Evolutionary conservation across 2,329 filamentous ascomycete species (phyloP).

Genomic region (Xylaria arbuscula): DNA sequence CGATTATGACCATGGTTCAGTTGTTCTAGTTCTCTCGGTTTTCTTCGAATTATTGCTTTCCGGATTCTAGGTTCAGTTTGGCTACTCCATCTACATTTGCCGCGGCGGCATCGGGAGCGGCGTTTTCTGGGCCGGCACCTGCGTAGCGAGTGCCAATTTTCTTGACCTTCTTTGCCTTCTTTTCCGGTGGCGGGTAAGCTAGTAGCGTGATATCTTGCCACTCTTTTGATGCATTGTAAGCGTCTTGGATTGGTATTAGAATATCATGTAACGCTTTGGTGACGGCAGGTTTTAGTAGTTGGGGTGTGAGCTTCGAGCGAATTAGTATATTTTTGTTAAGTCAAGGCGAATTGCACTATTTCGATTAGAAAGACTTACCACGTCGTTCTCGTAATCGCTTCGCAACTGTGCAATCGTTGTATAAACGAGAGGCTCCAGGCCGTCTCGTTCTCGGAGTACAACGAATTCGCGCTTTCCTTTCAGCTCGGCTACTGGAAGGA

Average conservation of each 20-base stretch:
- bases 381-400: conserved; percentile 82
- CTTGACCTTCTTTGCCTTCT: conserved; percentile 81
- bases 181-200: conserved; percentile 81
- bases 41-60: conserved; percentile 11
- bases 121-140: conserved; percentile 20
- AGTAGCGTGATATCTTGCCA: conserved; percentile 83
- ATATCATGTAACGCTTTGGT: conserved; percentile 78
- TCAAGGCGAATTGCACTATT: too few relatives aligned
- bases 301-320: conserved; percentile 74
- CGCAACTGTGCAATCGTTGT: conserved; percentile 78
- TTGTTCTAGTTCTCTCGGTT: neutral
- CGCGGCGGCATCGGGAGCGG: conserved; percentile 4
- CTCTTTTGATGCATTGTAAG: conserved; percentile 75
- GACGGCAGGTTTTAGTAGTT: conserved; percentile 87
- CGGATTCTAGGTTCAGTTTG: conserved; percentile 26
- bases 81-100: conserved; percentile 21
- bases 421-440: conserved; percentile 80
- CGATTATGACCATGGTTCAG: neutral
- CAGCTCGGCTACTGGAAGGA: conserved; percentile 81
- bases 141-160: conserved; percentile 68
- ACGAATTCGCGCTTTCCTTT: conserved; percentile 71
- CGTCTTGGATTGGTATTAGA: conserved; percentile 79
- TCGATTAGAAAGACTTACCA: conserved; percentile 62
- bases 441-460: conserved; percentile 73
- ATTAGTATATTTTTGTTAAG: conserved; percentile 33